Evolutionary conservation across 208 protist genomes (phyloP).

Genomic region (Trypanosoma boissoni): DNA sequence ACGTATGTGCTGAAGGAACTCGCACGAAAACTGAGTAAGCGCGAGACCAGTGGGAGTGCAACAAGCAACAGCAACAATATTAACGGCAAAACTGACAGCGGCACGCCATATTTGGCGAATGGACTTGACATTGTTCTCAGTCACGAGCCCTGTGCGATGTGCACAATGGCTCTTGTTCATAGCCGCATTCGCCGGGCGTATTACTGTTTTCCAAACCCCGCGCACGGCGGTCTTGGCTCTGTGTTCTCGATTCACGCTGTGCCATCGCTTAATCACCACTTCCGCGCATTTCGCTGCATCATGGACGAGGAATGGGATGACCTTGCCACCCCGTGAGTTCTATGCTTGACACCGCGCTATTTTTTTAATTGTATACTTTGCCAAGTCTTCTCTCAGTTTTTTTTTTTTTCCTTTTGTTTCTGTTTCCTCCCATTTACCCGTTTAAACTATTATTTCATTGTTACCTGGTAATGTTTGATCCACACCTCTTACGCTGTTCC

Average conservation of each 20-base stretch:
- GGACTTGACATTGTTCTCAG: slow-evolving; percentile 81
- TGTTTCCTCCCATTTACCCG: slow-evolving; percentile 14
- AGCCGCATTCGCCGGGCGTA: slow-evolving; percentile 83
- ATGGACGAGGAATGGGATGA: slow-evolving; percentile 10
- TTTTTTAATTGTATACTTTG: slow-evolving; percentile 3
- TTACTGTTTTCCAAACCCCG: slow-evolving; percentile 66
- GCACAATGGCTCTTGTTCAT: slow-evolving; percentile 93
- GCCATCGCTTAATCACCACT: slow-evolving; percentile 88
- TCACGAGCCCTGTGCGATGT: slow-evolving; percentile 94
- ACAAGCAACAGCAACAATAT: too few relatives aligned
- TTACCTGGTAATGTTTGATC: too few relatives aligned
- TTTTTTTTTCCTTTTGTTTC: slow-evolving; percentile 23
- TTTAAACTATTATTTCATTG: too few relatives aligned
- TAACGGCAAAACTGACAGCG: neutral
- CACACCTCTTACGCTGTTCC: too few relatives aligned
- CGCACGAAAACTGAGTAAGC: slow-evolving; percentile 24
- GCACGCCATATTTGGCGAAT: slow-evolving; percentile 83
- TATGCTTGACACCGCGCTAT: slow-evolving; percentile 1
- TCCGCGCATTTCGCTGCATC: slow-evolving; percentile 52
- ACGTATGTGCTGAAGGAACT: slow-evolving; percentile 69
- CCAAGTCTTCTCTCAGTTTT: neutral
- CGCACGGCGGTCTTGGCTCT: slow-evolving; percentile 69
- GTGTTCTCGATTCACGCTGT: slow-evolving; percentile 66
- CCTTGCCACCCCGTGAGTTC: neutral
- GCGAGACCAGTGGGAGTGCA: too few relatives aligned